Base-by-base conservation (phyloP, 2,329 filamentous ascomycete genomes). In the Diplodia scrobiculata region DNA sequence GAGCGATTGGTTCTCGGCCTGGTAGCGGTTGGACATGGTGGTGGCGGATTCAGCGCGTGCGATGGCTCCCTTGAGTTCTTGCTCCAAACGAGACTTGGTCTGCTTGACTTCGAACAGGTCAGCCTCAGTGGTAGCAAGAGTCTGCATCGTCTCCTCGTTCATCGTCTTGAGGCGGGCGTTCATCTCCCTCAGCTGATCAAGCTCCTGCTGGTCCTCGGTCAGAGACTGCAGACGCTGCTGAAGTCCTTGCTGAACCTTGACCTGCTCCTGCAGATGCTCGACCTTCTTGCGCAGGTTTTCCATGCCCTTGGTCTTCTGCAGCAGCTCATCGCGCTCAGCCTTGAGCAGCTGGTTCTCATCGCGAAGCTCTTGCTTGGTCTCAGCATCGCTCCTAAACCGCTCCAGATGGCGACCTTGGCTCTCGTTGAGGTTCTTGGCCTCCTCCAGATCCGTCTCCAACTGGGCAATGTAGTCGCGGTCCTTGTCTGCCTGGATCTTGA, bases 271-370 rank as follows among this genome's bases (percentile, higher is more conserved):
- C 50, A 84, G 71, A 3, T 79, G 75, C 68, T 83, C 80, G 34
- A 84, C 83, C 74, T 84, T 84, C 76, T 83, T 83, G 71, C 80
- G 82, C 25, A 84, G 77, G 66, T 84, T 84, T 70, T 84, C 82
- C 66, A 82, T 83, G 25, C 81, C 81, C 67, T 82, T 82, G 29
- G 80, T 76, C 67, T 80, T 82, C 67, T 82, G 80, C 36, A 73
- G 75, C 25, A 83, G 73, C 63, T 83, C 82, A 64, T 83, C 81
- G 36, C 82, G 78, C 71, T 84, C 82, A 0, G 80, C 78, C 63
- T 76, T 75, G 53, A 83, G 71, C 29, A 83, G 73, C 69, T 83
- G 82, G n/a, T 83, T 69, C 63, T 83, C 80, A 67, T 84, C 82
- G 4, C 79, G 78, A n/a, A 84, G 70, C 62, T 81, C 80, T 70